Base-by-base conservation (phyloP, 2,329 filamentous ascomycete species). In the Lachnellula suecica region DNA sequence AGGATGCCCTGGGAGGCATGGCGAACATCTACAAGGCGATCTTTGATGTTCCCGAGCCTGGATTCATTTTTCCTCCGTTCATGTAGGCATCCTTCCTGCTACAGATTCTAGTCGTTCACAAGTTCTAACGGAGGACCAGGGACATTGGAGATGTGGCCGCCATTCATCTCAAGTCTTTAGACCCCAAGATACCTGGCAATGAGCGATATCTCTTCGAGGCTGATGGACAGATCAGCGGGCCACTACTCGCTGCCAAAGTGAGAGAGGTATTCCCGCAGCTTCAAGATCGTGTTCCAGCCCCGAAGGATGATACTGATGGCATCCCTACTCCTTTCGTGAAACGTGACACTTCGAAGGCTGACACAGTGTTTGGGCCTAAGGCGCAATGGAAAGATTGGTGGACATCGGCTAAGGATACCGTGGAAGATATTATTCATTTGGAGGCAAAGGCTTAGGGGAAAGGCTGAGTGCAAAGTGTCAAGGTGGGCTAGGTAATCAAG, bases 201-300 rank as follows among this genome's bases (percentile, higher is more conserved):
- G 24, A 52, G 13, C 34, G 49, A 17, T 52, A 52, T 10, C 34
- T 52, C n/a, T 37, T 47, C 17, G 17, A 38, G 17, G 44, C 43
- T 3, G 27, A 31, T 8, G 44, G 44, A 4, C 17, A n/a, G 10
- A 11, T 23, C 25, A 40, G 37, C 10, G 25, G 15, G n/a, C 10
- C 27, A 77, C 60, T n/a, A 13, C 76, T 84, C 25, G 76, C 74
- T 0, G 72, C 80, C 44, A 72, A 80, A 37, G 73, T 86, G 43
- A 70, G 72, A 49, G 74, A 77, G 56, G 66, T 74, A 51, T 80
- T 79, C 57, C 79, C 78, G 0, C 66, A 81, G 57, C 72, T 79
- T 57, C 71, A 72, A 55, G 71, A 69, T 6, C 60, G 69, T 44
- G 60, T 83, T 54, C 78, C 79, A 13, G 27, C 22, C 58, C 63